Percentiles rank a stretch among this genome's conserved stretches.
These are phyloP conservation scores for Striga hermonthica DNA, from an alignment of 305 asterid genomes.

Conservation along the genomic window DNA sequence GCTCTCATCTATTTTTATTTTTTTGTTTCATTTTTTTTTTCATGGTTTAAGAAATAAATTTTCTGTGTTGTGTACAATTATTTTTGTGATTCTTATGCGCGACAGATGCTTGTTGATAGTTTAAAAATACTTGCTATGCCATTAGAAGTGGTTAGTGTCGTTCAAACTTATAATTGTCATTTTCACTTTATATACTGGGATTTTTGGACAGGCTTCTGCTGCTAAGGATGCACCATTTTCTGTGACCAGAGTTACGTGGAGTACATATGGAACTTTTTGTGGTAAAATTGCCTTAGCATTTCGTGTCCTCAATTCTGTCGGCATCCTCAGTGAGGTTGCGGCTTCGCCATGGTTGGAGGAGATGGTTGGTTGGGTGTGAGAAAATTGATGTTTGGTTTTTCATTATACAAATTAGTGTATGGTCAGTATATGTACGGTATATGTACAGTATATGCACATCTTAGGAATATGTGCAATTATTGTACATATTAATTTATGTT, in stretches of 20 bases:
- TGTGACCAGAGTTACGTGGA: slow-evolving; percentile 76
- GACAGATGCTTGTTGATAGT: slow-evolving; percentile 13
- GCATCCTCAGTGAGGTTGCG: too few relatives aligned
- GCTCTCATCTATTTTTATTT: slow-evolving; percentile 8
- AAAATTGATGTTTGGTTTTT: too few relatives aligned
- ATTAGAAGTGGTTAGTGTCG: slow-evolving; percentile 19
- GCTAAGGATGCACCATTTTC: slow-evolving; percentile 76
- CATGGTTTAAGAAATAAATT: slow-evolving; percentile 12
- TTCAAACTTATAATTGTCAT: slow-evolving; percentile 7
- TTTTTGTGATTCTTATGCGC: slow-evolving; percentile 19
- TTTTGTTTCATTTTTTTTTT: neutral
- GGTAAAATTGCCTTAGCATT: slow-evolving; percentile 47
- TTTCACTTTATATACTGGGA: slow-evolving; percentile 31
- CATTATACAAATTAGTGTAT: too few relatives aligned
- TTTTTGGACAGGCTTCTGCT: slow-evolving; percentile 68
- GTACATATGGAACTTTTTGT: slow-evolving; percentile 75
- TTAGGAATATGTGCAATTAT: too few relatives aligned
- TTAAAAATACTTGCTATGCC: slow-evolving; percentile 16
- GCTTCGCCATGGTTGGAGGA: too few relatives aligned
- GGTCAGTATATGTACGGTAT: too few relatives aligned
- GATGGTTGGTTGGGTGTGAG: too few relatives aligned
- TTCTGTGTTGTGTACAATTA: slow-evolving; percentile 21
- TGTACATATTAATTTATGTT: too few relatives aligned
- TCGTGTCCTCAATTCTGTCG: too few relatives aligned
- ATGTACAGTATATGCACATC: too few relatives aligned